Base-by-base conservation (phyloP, 2,329 filamentous ascomycete species). In the Blastomyces emzantsi region DNA sequence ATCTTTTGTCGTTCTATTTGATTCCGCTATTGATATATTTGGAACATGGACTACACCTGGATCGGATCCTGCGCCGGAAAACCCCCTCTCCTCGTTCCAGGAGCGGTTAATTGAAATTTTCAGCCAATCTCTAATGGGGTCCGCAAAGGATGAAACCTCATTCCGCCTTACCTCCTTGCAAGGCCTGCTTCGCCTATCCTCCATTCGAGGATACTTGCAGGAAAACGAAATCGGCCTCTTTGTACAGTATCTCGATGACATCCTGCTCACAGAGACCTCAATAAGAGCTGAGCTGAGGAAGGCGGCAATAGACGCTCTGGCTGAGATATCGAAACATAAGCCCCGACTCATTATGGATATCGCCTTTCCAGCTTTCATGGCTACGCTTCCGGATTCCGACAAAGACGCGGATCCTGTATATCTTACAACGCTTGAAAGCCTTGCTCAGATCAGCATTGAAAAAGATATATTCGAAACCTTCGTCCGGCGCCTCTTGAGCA, bases 291-390 rank as follows among this genome's bases (percentile, higher is more conserved):
- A 85, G 64, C 74, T 87, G 43, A 84, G 84, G 66, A 78, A 81
- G 64, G 80, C 83, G 65, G 83, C 85, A 6, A 83, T 88, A 64
- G 74, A 78, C 43, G 81, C 82, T 30, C 77, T 89, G 55, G 80
- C 84, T 3, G 81, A 85, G 43, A 81, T 88, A 52, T 86, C 86
- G 7, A 82, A 82, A 65, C 80, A 85, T 64, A 86, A 85, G 68
- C 84, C 86, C 22, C 80, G 82, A 57, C 74, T 86, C 13, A 83
- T 89, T 36, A 82, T 87, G 69, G 82, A 87, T 57, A 85, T 85
- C 63, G 85, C 85, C 0, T 85, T 89, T 68, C 86, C 86, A 33
- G 83, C 83, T 5, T 87, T 89, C 70, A 81, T 88, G 73, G 85
- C 85, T 3, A 82, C 83, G 49, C 74, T 89, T 3, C 87, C 86